Evolutionary conservation across 352 stramenopile genomes (phyloP).

Genomic region (Phytophthora melonis): DNA sequence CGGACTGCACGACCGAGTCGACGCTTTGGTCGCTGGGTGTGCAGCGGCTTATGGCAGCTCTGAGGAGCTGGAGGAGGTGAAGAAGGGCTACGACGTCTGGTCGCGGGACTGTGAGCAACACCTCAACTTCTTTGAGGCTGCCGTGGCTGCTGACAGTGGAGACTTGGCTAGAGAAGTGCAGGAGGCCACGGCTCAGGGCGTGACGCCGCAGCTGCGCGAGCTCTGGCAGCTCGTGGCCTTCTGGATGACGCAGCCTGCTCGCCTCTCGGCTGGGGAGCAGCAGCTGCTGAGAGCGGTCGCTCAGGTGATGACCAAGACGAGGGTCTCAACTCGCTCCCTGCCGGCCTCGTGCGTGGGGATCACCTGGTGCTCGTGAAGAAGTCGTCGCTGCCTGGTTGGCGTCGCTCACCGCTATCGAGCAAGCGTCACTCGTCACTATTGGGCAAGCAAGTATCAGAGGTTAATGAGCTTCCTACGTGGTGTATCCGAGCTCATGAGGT

Average conservation of each 20-base stretch:
- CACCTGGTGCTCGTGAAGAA: slow-evolving; percentile 29
- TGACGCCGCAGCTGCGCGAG: slow-evolving; percentile 16
- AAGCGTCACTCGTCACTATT: background rate
- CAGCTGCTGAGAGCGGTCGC: slow-evolving; percentile 8
- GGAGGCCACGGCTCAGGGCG: background rate
- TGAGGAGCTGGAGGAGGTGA: background rate
- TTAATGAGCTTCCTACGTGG: background rate
- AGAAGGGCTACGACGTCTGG: slow-evolving; percentile 15
- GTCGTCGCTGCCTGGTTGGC: slow-evolving; percentile 25
- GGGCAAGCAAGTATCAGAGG: background rate
- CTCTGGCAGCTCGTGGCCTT: slow-evolving; percentile 23
- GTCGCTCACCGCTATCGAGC: background rate
- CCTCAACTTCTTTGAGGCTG: slow-evolving; percentile 11
- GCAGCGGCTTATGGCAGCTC: background rate
- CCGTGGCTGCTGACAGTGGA: background rate
- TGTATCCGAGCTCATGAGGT: slow-evolving; percentile 12
- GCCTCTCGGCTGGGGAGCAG: slow-evolving; percentile 24
- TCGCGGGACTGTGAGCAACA: slow-evolving; percentile 8
- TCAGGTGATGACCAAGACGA: slow-evolving; percentile 16
- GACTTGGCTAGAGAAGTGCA: slow-evolving; percentile 7
- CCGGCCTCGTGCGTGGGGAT: slow-evolving; percentile 18
- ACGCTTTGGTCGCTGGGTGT: slow-evolving; percentile 15
- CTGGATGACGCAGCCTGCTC: slow-evolving; percentile 21
- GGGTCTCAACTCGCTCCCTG: slow-evolving; percentile 2
- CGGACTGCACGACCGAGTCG: slow-evolving; percentile 31